Percentiles rank a stretch among this genome's conserved stretches.
Evolutionary conservation across 345 rosid genomes (phyloP).

Genomic region (Pelargonium nanum): DNA sequence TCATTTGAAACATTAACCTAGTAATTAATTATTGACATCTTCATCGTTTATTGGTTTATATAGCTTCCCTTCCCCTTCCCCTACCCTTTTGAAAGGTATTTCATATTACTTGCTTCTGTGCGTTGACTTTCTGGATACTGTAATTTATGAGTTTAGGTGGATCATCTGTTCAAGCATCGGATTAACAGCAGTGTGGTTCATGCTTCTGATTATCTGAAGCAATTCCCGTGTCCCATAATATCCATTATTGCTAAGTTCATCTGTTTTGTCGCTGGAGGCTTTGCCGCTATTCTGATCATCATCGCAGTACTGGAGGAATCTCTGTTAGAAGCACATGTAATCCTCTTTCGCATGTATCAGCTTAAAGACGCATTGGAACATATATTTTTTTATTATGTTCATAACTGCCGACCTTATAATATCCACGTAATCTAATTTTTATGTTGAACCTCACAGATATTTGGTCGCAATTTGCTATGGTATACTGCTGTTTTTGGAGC

Average conservation of each 20-base stretch:
- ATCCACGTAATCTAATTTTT: not conserved
- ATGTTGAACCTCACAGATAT: slow-evolving; percentile 54
- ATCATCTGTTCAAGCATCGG: slow-evolving; percentile 96
- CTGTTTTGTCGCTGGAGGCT: slow-evolving; percentile 94
- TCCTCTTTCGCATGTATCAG: slow-evolving; percentile 6
- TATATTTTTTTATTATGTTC: not conserved
- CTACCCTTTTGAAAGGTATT: not conserved
- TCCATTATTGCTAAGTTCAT: slow-evolving; percentile 84
- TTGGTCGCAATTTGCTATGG: slow-evolving; percentile 95
- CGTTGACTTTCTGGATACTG: slow-evolving; percentile 7
- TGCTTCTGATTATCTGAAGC: slow-evolving; percentile 82
- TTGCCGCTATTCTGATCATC: slow-evolving; percentile 88
- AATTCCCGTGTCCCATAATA: slow-evolving; percentile 87
- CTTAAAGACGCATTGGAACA: not conserved
- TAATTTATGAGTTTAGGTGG: slow-evolving; percentile 46
- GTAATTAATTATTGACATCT: no score
- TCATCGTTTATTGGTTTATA: no score
- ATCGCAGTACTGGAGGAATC: slow-evolving; percentile 98
- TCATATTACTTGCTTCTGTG: not conserved
- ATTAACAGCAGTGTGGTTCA: slow-evolving; percentile 72
- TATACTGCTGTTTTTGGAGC: slow-evolving; percentile 98
- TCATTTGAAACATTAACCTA: no score
- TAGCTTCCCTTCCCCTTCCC: no score
- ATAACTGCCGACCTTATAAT: not conserved
- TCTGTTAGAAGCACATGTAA: slow-evolving; percentile 95